Percentiles rank a stretch among this genome's conserved stretches.
These are phyloP conservation scores for Xerocomellus chrysenteron DNA, from an alignment of 768 basidiomycete genomes.

Conservation along the genomic window DNA sequence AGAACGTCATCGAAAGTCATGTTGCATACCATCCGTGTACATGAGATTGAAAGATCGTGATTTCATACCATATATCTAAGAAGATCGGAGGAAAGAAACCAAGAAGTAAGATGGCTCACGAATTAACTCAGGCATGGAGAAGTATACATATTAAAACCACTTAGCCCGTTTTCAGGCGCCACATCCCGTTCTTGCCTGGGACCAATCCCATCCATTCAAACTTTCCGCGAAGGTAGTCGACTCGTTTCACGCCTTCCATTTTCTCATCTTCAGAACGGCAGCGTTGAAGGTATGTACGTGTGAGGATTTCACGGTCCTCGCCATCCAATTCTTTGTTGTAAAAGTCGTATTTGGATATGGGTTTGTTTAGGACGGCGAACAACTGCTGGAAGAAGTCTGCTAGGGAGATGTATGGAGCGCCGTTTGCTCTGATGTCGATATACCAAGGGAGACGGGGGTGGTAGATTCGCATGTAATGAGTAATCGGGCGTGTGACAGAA, in stretches of 20 bases:
- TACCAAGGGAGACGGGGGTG: conserved; percentile 65
- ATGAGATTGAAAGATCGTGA: neutral
- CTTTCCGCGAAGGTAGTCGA: conserved; percentile 61
- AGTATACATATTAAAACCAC: neutral
- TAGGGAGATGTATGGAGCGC: conserved; percentile 55
- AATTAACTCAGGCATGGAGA: neutral
- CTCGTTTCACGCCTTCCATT: conserved; percentile 47
- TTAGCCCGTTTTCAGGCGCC: conserved; percentile 59
- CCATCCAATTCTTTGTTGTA: conserved; percentile 56
- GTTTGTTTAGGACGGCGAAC: conserved; percentile 40
- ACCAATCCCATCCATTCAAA: conserved; percentile 53
- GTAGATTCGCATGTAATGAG: conserved; percentile 51
- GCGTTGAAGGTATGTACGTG: conserved; percentile 45
- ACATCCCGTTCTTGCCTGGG: conserved; percentile 55
- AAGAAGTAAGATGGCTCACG: neutral
- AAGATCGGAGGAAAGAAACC: neutral
- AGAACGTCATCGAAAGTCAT: neutral
- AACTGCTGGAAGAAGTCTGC: conserved; percentile 53
- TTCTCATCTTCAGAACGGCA: conserved; percentile 37
- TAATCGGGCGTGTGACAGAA: conserved; percentile 51
- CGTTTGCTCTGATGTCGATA: conserved; percentile 50
- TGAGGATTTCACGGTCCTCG: conserved; percentile 44
- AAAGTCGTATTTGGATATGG: conserved; percentile 53
- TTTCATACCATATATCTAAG: neutral
- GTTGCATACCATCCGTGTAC: conserved; percentile 3